These are phyloP conservation scores for Annulohypoxylon bovei DNA, from an alignment of 495 filamentous ascomycete species.

Conservation along the genomic window DNA sequence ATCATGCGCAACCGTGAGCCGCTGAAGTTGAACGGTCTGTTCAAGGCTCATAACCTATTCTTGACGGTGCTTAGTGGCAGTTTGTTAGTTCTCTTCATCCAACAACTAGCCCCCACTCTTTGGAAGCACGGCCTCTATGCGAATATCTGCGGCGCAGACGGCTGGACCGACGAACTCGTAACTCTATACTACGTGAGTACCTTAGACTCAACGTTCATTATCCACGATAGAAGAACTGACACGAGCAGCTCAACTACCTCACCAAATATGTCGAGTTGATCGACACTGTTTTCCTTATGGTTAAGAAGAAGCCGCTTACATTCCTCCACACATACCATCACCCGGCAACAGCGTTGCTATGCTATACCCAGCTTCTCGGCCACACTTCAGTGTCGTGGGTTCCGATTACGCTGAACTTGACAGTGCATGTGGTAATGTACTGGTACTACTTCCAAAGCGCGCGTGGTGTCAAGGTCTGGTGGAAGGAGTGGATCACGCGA, in stretches of 20 bases:
- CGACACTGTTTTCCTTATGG: conserved; percentile 80
- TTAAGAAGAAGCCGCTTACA: conserved; percentile 86
- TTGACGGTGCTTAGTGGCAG: conserved; percentile 73
- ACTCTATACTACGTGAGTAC: conserved; percentile 78
- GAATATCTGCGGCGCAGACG: conserved; percentile 72
- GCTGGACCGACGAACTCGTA: conserved; percentile 79
- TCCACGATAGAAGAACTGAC: conserved; percentile 41
- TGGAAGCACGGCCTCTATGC: conserved; percentile 72
- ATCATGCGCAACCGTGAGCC: conserved; percentile 76
- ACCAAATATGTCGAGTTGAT: conserved; percentile 83
- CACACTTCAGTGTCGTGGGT: conserved; percentile 82
- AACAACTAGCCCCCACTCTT: conserved; percentile 75
- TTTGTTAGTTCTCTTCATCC: conserved; percentile 74
- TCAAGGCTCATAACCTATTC: conserved; percentile 82
- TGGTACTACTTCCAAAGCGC: conserved; percentile 80
- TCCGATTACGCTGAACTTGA: conserved; percentile 77
- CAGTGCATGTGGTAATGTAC: conserved; percentile 74
- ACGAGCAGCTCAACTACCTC: conserved; percentile 75
- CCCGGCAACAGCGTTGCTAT: conserved; percentile 81
- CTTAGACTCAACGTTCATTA: not conserved
- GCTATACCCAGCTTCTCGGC: conserved; percentile 82
- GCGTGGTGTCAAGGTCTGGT: conserved; percentile 81
- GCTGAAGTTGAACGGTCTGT: conserved; percentile 71
- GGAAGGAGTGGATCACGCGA: conserved; percentile 88
- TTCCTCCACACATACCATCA: conserved; percentile 89